Evolutionary conservation across 83 land plant genomes (phyloP).

Genomic region (Picea engelmannii): DNA sequence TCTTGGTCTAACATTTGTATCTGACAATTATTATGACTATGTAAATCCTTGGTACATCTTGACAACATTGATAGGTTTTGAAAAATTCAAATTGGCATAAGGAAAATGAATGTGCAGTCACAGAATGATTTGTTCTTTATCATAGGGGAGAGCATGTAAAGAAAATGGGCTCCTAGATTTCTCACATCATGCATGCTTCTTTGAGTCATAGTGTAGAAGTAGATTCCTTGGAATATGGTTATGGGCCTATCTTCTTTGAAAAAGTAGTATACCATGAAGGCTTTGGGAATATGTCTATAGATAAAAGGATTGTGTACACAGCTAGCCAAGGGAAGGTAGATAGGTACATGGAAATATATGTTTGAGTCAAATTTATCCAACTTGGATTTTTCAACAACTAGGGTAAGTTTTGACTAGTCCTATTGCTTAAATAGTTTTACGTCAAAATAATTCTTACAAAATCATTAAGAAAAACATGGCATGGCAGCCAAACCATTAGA

Average conservation of each 20-base stretch:
- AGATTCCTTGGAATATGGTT: conserved; percentile 28
- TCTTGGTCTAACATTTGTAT: conserved; percentile 62
- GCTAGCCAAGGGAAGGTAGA: too few species aligned
- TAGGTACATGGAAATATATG: too few species aligned
- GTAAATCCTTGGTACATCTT: conserved; percentile 75
- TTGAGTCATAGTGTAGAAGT: conserved; percentile 9
- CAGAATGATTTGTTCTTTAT: conserved; percentile 49
- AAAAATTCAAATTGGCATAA: conserved; percentile 38
- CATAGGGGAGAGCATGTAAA: conserved; percentile 59
- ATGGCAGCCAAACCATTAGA: too few species aligned
- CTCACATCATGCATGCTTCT: conserved; percentile 30
- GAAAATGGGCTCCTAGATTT: conserved; percentile 56
- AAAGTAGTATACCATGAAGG: conserved; percentile 69
- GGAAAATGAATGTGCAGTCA: conserved; percentile 32
- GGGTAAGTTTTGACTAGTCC: too few species aligned
- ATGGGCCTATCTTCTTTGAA: conserved; percentile 62
- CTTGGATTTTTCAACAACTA: too few species aligned
- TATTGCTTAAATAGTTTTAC: too few species aligned
- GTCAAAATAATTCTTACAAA: too few species aligned
- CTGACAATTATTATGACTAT: conserved; percentile 66
- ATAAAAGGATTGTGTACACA: neutral
- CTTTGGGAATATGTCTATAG: conserved; percentile 39
- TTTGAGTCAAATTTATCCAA: too few species aligned
- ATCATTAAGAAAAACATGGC: too few species aligned
- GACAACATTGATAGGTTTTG: conserved; percentile 53